Conservation (phyloP, 371 early-diverging fungal genomes). For the Mucor racemosus region DNA sequence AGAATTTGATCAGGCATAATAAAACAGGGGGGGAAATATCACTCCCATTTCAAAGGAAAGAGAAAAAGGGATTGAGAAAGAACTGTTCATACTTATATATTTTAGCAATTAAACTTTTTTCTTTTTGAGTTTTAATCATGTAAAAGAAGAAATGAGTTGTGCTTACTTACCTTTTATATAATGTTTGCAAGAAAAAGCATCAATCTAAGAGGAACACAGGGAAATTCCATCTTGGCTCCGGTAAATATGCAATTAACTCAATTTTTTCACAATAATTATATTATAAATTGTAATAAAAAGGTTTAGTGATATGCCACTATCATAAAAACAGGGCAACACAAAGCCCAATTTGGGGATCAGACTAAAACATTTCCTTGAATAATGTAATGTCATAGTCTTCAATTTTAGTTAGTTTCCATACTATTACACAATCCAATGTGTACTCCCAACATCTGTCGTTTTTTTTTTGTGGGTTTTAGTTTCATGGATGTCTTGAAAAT, state of each 20-base stretch:
- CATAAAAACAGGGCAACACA: neutral
- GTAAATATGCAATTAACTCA: neutral
- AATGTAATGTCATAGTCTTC: neutral
- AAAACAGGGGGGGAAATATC: neutral
- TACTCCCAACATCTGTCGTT: neutral
- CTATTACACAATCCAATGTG: neutral
- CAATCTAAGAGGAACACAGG: neutral
- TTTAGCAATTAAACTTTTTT: conserved; percentile 2
- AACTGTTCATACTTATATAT: neutral
- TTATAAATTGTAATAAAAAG: neutral
- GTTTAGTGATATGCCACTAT: neutral
- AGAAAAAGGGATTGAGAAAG: neutral
- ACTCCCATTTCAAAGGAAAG: neutral
- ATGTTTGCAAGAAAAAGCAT: neutral
- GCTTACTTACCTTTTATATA: conserved; percentile 5
- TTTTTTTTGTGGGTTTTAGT: neutral
- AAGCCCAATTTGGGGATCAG: neutral
- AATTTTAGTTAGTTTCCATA: neutral
- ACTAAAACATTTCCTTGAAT: neutral
- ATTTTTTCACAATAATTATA: neutral
- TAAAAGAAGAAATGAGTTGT: neutral
- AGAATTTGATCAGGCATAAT: conserved; percentile 3
- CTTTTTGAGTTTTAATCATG: conserved; percentile 2
- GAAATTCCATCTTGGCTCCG: neutral
- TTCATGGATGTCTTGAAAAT: neutral